These are phyloP conservation scores for Saccharomyces hybrid DNA, from an alignment of 1,139 yeast genomes.

Conservation along the genomic window DNA sequence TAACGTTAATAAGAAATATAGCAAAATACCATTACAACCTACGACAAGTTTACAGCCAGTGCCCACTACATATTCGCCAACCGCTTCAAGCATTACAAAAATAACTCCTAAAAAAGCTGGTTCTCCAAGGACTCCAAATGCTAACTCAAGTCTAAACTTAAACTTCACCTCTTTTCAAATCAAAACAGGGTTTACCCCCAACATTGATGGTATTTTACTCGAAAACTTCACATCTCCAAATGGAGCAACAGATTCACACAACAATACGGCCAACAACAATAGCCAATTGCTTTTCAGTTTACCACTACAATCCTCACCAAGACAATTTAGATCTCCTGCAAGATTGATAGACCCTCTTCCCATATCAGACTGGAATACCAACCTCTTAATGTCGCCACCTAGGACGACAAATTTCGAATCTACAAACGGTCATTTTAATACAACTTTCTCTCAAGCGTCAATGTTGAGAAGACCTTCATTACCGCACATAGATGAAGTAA, in stretches of 20 bases:
- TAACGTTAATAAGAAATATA: conserved; percentile 2
- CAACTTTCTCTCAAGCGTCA: background rate
- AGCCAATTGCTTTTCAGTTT: background rate
- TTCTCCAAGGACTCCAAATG: background rate
- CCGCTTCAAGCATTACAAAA: background rate
- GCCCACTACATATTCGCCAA: background rate
- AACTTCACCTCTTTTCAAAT: conserved; percentile 12
- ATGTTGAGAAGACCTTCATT: background rate
- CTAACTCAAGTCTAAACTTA: background rate
- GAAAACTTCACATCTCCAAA: conserved; percentile 8
- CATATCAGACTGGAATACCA: background rate
- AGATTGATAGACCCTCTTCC: background rate
- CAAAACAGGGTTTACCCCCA: conserved; percentile 30
- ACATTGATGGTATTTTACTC: conserved; percentile 23
- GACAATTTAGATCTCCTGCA: background rate
- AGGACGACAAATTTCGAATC: background rate
- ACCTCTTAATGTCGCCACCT: background rate
- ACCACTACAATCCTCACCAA: background rate
- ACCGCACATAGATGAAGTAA: background rate
- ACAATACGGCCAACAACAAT: background rate
- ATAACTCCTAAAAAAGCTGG: background rate
- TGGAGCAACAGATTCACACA: background rate
- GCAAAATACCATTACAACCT: background rate
- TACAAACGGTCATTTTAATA: background rate
- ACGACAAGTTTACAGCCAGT: background rate